phyloP scores from a whole-genome alignment of 2,329 filamentous ascomycete species.

The Colletotrichum incanum region DNA sequence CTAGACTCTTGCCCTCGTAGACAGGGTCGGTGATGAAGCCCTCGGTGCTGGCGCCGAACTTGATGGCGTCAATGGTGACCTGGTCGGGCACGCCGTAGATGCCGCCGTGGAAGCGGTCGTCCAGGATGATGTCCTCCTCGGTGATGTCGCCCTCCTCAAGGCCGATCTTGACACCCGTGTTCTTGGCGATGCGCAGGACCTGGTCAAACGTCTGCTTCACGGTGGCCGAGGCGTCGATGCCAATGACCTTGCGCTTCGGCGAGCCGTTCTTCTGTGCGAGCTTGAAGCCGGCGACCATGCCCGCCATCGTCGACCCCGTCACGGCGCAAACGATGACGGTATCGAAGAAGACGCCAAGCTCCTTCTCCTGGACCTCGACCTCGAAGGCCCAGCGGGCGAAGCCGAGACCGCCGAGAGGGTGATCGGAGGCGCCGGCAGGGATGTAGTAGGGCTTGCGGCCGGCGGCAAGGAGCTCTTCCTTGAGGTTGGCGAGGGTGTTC shows the following conservation, averaged over 20 bases:
- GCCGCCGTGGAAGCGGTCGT: slow-evolving; percentile 77
- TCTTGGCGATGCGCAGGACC: slow-evolving; percentile 76
- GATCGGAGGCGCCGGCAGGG: slow-evolving; percentile 79
- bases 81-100: slow-evolving; percentile 78
- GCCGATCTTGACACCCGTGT: slow-evolving; percentile 76
- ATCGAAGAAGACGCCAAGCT: slow-evolving; percentile 76
- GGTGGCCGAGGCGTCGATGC: slow-evolving; percentile 61
- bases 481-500: slow-evolving; percentile 68
- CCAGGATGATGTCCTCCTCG: slow-evolving; percentile 74
- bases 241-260: slow-evolving; percentile 53
- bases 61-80: slow-evolving; percentile 77
- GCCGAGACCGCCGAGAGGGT: slow-evolving; percentile 78
- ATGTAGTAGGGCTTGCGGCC: slow-evolving; percentile 80
- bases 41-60: slow-evolving; percentile 77
- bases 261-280: slow-evolving; percentile 65
- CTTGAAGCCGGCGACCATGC: slow-evolving; percentile 82
- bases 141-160: slow-evolving; percentile 72
- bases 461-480: slow-evolving; percentile 64
- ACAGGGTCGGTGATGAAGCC: slow-evolving; percentile 83
- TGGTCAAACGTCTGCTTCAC: slow-evolving; percentile 75
- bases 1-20: slow-evolving; percentile 83
- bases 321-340: slow-evolving; percentile 79
- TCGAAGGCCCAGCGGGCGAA: slow-evolving; percentile 82
- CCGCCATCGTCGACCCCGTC: slow-evolving; percentile 79
- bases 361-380: slow-evolving; percentile 74